phyloP scores from a whole-genome alignment of 2,329 filamentous ascomycete genomes.

The Fonsecaea multimorphosa region DNA sequence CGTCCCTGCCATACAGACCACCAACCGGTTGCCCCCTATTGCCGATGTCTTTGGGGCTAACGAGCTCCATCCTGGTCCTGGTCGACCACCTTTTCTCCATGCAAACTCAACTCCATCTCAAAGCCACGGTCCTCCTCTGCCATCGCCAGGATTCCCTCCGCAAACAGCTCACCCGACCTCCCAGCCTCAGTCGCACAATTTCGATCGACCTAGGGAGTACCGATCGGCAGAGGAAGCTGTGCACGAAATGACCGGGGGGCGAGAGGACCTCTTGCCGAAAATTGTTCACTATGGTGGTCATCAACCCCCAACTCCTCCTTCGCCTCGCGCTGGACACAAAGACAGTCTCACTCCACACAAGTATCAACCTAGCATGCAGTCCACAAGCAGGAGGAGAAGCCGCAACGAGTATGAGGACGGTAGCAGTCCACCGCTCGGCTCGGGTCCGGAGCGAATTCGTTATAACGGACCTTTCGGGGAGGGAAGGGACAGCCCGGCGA shows the following conservation, averaged over 20 bases:
- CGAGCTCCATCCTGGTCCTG: slow-evolving; percentile 67
- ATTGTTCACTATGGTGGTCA: slow-evolving; percentile 95
- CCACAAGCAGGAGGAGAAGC: slow-evolving; percentile 68
- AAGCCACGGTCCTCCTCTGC: slow-evolving; percentile 59
- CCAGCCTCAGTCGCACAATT: slow-evolving; percentile 61
- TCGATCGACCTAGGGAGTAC: slow-evolving; percentile 77
- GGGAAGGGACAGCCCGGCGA: slow-evolving; percentile 81
- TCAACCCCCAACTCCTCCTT: slow-evolving; percentile 90
- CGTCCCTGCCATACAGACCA: slow-evolving; percentile 83
- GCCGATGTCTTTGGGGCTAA: slow-evolving; percentile 89
- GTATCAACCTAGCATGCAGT: slow-evolving; percentile 43
- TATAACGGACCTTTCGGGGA: slow-evolving; percentile 75
- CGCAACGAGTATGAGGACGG: slow-evolving; percentile 91
- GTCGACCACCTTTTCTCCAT: slow-evolving; percentile 67
- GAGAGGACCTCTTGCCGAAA: slow-evolving; percentile 88
- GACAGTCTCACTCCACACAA: slow-evolving; percentile 52
- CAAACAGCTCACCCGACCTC: slow-evolving; percentile 43
- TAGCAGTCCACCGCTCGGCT: slow-evolving; percentile 81
- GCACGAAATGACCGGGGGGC: slow-evolving; percentile 85
- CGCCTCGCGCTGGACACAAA: slow-evolving; percentile 61
- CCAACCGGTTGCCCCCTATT: slow-evolving; percentile 90
- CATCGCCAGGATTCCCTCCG: slow-evolving; percentile 77
- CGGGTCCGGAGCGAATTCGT: slow-evolving; percentile 65
- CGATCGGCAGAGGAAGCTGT: slow-evolving; percentile 96
- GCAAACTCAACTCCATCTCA: slow-evolving; percentile 63